Conservation (phyloP, 768 basidiomycete species). For the Boletus huronensis region DNA sequence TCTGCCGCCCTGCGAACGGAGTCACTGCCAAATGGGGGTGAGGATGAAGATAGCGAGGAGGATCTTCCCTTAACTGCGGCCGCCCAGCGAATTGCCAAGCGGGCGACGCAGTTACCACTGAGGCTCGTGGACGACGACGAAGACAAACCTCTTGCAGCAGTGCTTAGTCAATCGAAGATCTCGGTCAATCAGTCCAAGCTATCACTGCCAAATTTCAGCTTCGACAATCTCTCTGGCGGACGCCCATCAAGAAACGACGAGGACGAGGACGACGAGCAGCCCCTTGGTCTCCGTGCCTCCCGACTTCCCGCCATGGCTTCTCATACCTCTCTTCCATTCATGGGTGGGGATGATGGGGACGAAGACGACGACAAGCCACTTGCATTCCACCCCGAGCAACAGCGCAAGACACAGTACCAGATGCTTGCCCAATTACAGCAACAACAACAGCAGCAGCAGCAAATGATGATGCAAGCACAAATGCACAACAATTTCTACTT, state of each 20-base stretch:
- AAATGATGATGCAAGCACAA: constrained; percentile 75
- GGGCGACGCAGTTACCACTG: constrained; percentile 34
- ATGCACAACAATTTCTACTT: constrained; percentile 76
- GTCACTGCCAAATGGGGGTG: neutral
- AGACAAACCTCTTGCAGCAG: constrained; percentile 59
- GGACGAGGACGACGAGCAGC: constrained; percentile 67
- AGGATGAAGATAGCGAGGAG: constrained; percentile 66
- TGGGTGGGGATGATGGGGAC: constrained; percentile 41
- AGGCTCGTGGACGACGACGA: constrained; percentile 40
- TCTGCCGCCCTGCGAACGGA: constrained; percentile 7
- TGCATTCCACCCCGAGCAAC: constrained; percentile 75
- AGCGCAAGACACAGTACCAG: constrained; percentile 59
- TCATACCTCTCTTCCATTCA: constrained; percentile 24
- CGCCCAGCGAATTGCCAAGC: constrained; percentile 51
- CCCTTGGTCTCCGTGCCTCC: constrained; percentile 68
- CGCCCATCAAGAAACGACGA: constrained; percentile 37
- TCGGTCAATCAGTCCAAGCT: constrained; percentile 42
- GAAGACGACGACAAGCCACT: constrained; percentile 73
- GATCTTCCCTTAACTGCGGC: constrained; percentile 74
- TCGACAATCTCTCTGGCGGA: constrained; percentile 31
- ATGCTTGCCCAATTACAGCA: constrained; percentile 39
- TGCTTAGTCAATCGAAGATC: constrained; percentile 48
- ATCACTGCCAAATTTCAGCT: constrained; percentile 42
- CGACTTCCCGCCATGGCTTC: constrained; percentile 32
- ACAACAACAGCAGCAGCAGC: constrained; percentile 46